Percentiles rank a stretch among this genome's conserved stretches.
Evolutionary conservation across 2,329 filamentous ascomycete genomes (phyloP).

Genomic region (Metarhizium guizhouense): DNA sequence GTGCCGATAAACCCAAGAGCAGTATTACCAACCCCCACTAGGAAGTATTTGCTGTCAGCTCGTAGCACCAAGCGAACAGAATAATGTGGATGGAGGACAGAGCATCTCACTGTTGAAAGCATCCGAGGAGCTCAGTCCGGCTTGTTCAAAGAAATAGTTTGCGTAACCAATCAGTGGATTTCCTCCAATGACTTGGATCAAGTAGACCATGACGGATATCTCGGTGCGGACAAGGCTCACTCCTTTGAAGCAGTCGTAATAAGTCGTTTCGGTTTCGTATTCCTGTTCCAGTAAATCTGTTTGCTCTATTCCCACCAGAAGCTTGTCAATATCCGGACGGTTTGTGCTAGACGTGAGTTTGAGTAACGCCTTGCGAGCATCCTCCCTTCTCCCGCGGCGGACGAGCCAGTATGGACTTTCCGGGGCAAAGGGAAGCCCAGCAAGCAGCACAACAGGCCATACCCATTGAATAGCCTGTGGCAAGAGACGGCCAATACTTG

Average conservation of each 20-base stretch:
- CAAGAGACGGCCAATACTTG: background rate
- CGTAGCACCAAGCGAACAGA: background rate
- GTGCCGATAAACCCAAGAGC: conserved; percentile 32
- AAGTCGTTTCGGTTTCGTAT: conserved; percentile 37
- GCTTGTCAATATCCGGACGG: conserved; percentile 21
- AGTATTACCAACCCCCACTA: conserved; percentile 26
- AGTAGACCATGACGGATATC: conserved; percentile 52
- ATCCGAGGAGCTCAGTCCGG: conserved; percentile 16
- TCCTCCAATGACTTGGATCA: conserved; percentile 55
- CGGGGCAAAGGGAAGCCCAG: conserved; percentile 36
- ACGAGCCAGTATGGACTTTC: conserved; percentile 44
- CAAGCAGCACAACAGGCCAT: conserved; percentile 36
- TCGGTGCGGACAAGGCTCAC: conserved; percentile 44
- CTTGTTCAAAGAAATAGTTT: conserved; percentile 30
- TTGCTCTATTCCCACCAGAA: conserved; percentile 46
- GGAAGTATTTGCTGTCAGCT: background rate
- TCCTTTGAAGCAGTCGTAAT: conserved; percentile 40
- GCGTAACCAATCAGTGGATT: conserved; percentile 57
- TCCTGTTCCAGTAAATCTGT: conserved; percentile 48
- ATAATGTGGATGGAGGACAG: background rate
- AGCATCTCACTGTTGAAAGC: conserved; percentile 12
- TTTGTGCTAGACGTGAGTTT: conserved; percentile 30
- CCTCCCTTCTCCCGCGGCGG: conserved; percentile 29
- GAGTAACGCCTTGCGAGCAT: conserved; percentile 30
- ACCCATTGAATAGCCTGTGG: conserved; percentile 38